Base-by-base conservation (phyloP, 306 rosid species). In the Citrullus amarus region DNA sequence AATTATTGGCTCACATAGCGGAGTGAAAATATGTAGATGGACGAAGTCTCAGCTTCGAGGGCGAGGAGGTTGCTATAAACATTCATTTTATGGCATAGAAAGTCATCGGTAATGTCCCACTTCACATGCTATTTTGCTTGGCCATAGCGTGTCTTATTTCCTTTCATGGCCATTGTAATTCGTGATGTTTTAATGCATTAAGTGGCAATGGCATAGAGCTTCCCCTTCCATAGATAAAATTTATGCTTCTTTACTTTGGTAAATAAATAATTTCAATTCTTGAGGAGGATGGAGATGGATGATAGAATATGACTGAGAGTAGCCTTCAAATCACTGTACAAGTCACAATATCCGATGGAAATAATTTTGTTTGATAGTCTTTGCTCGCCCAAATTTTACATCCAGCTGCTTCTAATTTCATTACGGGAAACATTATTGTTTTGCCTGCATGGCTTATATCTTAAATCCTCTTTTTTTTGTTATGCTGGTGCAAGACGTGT, bases 11-110 rank as follows among this genome's bases (percentile, higher is more conserved):
- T 88, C 98, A 14, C 97, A 95, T 70, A 92, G 98, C 39, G 98
- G 98, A 74, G 99, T 95, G 63, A 95, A 95, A 85, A 88, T 95
- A 82, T 95, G 99, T 88, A 88, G 99, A 90, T 95, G 99, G 99
- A 92, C 99, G 38, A 95, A 95, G 87, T 93, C 97, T 2, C 99
- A 92, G 74, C 99, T 95, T 74, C 88, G 99, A 80, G 99, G 99
- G 39, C 86, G 99, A 56, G 99, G 99, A 65, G 99, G 99, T 83
- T 92, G 97, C 87, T 95, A 95, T 84, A 95, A 95, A 87, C 99
- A 95, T 82, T 92, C 99, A n/a, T 95, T 95, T 81, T 95, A 95
- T 86, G 99, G 99, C 77, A 95, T 95, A 20, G 97, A 95, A 86
- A 95, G 99, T 85, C 99, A 95, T 77, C 91, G 99, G 98, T 92